These are phyloP conservation scores for Ilyonectria robusta DNA, from an alignment of 2,329 filamentous ascomycete species.

Conservation along the genomic window DNA sequence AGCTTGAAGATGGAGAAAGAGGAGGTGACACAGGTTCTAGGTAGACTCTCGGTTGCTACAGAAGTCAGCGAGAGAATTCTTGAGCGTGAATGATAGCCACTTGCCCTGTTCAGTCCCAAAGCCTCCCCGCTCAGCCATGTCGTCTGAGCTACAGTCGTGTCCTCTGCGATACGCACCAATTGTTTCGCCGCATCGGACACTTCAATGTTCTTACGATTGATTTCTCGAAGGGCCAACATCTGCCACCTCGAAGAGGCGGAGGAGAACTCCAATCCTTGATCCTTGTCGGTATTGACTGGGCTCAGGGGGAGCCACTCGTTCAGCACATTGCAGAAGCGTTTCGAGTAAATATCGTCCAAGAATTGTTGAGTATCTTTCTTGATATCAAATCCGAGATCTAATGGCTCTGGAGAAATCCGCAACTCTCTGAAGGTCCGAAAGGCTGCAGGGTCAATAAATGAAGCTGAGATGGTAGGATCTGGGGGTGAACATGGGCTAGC, in stretches of 20 bases:
- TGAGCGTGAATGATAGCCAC: background rate
- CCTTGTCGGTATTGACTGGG: slow-evolving; percentile 38
- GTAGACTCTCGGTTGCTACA: slow-evolving; percentile 13
- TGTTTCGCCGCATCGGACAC: background rate
- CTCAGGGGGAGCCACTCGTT: slow-evolving; percentile 51
- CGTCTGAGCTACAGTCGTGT: background rate
- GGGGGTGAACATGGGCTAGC: background rate
- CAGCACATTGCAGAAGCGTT: slow-evolving; percentile 39
- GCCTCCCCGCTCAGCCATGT: slow-evolving; percentile 6
- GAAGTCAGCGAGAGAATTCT: background rate
- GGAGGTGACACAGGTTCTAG: slow-evolving; percentile 46
- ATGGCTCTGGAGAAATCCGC: slow-evolving; percentile 39
- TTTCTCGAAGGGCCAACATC: slow-evolving; percentile 43
- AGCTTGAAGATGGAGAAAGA: slow-evolving; percentile 46
- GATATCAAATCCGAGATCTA: slow-evolving; percentile 44
- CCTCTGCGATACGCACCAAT: background rate
- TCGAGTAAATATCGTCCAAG: slow-evolving; percentile 32
- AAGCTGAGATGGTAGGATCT: background rate
- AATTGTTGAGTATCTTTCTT: slow-evolving; percentile 44
- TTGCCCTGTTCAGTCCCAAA: slow-evolving; percentile 28
- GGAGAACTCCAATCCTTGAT: slow-evolving; percentile 49
- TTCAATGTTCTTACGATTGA: slow-evolving; percentile 43
- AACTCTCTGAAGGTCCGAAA: slow-evolving; percentile 23
- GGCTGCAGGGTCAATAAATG: slow-evolving; percentile 11
- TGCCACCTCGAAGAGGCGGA: slow-evolving; percentile 38